Percentiles rank a stretch among this genome's conserved stretches.
phyloP scores from a whole-genome alignment of 2,329 filamentous ascomycete species.

The Colletotrichum lupini region DNA sequence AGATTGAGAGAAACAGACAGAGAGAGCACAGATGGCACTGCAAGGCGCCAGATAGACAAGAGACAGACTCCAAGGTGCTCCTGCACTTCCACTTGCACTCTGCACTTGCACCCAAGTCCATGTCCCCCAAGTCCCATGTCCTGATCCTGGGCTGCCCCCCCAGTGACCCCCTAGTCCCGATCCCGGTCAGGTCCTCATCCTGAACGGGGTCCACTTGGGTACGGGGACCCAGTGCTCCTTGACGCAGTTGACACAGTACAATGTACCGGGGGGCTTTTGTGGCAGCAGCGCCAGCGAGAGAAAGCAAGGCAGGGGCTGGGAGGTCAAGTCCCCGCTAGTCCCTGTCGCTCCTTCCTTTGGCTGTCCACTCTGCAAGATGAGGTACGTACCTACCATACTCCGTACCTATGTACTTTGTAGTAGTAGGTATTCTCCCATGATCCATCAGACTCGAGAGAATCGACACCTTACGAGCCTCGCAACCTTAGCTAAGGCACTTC shows the following conservation, averaged over 20 bases:
- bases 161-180: slow-evolving; percentile 21
- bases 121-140: slow-evolving; percentile 15
- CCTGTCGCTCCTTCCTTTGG: background rate
- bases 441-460: background rate
- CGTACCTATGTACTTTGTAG: no score
- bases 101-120: slow-evolving; percentile 7
- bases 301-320: slow-evolving; percentile 17
- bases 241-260: background rate
- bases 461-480: background rate
- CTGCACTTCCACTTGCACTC: background rate
- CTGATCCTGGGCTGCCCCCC: slow-evolving; percentile 7
- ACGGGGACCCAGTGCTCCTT: slow-evolving; percentile 23
- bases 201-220: slow-evolving; percentile 15
- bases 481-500: background rate
- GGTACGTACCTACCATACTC: background rate
- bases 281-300: background rate
- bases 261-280: background rate
- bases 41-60: slow-evolving; percentile 27
- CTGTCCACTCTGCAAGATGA: slow-evolving; percentile 2
- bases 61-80: slow-evolving; percentile 19
- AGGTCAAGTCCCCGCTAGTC: slow-evolving; percentile 7
- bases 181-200: slow-evolving; percentile 19
- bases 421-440: background rate
- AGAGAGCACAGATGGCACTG: slow-evolving; percentile 27
- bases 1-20: background rate